Conservation (phyloP, 75 land plant genomes). For the Pinus albicaulis region DNA sequence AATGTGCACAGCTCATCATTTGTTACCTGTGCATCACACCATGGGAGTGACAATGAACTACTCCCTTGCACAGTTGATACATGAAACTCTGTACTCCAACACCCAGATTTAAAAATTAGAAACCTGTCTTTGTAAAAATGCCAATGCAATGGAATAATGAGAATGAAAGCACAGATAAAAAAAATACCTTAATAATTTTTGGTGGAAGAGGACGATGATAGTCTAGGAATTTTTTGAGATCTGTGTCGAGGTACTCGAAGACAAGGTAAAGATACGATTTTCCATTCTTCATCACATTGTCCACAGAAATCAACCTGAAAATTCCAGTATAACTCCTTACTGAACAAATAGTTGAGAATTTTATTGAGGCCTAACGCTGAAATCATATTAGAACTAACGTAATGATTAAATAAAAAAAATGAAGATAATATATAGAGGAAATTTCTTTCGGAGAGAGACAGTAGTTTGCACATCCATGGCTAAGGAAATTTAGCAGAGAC, state of each 20-base stretch:
- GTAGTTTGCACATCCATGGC: too few relatives aligned
- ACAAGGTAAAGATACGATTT: slow-evolving; percentile 30
- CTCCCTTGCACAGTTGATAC: slow-evolving; percentile 47
- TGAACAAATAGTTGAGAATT: neutral
- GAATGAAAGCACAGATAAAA: neutral
- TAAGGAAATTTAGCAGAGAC: too few relatives aligned
- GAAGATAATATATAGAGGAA: too few relatives aligned
- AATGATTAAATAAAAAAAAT: too few relatives aligned
- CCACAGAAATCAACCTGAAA: neutral
- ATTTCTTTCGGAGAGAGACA: too few relatives aligned
- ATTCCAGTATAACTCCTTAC: neutral
- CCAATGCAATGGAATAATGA: neutral
- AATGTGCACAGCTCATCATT: too few relatives aligned
- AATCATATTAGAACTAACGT: too few relatives aligned
- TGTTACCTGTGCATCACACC: slow-evolving; percentile 45
- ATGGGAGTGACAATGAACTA: slow-evolving; percentile 41
- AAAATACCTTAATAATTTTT: neutral
- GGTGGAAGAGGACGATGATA: neutral
- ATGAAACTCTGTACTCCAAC: slow-evolving; percentile 25
- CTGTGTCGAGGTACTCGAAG: slow-evolving; percentile 35
- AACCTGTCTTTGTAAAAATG: neutral
- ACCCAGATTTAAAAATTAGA: neutral
- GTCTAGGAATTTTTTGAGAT: slow-evolving; percentile 36
- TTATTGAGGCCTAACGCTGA: neutral
- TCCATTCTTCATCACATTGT: neutral